Conservation (phyloP, 768 basidiomycete genomes). For the Leccinum boreale region DNA sequence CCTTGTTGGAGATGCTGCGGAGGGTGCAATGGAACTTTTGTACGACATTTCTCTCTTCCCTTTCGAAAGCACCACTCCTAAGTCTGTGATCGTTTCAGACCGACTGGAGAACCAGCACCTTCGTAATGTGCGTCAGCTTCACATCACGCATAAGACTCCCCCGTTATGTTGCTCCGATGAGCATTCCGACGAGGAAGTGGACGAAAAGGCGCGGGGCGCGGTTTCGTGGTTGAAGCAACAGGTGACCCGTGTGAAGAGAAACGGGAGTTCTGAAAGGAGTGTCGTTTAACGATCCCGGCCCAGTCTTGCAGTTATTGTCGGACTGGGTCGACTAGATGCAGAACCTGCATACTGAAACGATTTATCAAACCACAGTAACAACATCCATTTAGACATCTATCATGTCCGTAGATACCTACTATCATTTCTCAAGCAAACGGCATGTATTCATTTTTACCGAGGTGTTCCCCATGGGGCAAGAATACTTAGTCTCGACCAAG, state of each 20-base stretch:
- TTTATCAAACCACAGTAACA: not conserved
- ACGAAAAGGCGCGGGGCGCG: not conserved
- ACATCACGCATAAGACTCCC: slow-evolving; percentile 81
- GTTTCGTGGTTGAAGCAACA: not conserved
- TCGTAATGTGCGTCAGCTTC: slow-evolving; percentile 95
- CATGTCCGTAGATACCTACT: not conserved
- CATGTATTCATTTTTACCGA: not conserved
- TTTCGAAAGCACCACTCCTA: not conserved
- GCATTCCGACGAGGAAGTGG: not conserved
- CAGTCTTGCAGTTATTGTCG: not conserved
- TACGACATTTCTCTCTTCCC: slow-evolving; percentile 35
- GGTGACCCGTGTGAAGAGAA: not conserved
- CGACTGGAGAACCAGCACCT: slow-evolving; percentile 89
- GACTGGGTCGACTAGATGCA: not conserved
- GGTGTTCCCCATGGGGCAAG: not conserved
- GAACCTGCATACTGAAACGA: not conserved
- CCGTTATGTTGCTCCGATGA: slow-evolving; percentile 52
- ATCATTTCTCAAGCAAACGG: not conserved
- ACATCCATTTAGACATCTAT: not conserved
- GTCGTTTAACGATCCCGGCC: not conserved
- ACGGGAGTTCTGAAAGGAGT: not conserved
- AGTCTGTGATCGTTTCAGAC: slow-evolving; percentile 35
- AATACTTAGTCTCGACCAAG: not conserved
- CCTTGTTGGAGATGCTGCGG: slow-evolving; percentile 70
- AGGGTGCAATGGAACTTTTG: slow-evolving; percentile 93